Evolutionary conservation across 2,329 filamentous ascomycete species (phyloP).

Genomic region (Calonectria ilicicola): DNA sequence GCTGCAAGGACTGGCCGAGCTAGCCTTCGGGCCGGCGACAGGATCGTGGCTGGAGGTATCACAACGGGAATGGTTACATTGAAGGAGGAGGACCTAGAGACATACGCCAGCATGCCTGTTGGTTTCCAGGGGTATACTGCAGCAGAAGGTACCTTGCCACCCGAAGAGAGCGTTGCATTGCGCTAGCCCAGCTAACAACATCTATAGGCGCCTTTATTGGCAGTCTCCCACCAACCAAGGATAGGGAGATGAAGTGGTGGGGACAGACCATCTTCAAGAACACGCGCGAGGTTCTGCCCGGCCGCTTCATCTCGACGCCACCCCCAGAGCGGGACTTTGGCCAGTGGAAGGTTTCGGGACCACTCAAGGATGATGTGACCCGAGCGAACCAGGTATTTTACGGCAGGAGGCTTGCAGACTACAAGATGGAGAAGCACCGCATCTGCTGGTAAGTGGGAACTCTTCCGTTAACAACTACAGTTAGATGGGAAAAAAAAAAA

Average conservation of each 20-base stretch:
- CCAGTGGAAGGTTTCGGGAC: constrained; percentile 70
- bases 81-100: constrained; percentile 56
- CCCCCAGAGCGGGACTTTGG: constrained; percentile 67
- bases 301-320: constrained; percentile 67
- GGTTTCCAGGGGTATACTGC: constrained; percentile 56
- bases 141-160: constrained; percentile 42
- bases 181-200: constrained; percentile 49
- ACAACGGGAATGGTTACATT: constrained; percentile 69
- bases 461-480: not conserved
- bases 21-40: constrained; percentile 62
- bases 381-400: constrained; percentile 69
- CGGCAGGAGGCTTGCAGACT: constrained; percentile 64
- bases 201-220: constrained; percentile 67
- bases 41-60: constrained; percentile 70
- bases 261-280: constrained; percentile 71
- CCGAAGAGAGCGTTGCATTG: not conserved
- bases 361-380: constrained; percentile 69
- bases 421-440: constrained; percentile 71
- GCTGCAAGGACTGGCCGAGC: constrained; percentile 59
- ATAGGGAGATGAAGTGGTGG: constrained; percentile 70
- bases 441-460: constrained; percentile 75
- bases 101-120: constrained; percentile 63
- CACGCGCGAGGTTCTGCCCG: constrained; percentile 63
- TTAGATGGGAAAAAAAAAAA: not conserved
- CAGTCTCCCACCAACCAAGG: constrained; percentile 65